A percentile compares a stretch with the other conserved stretches of the same genome.
phyloP scores from a whole-genome alignment of 768 basidiomycete genomes.

The Xerocomellus amylosporus region DNA sequence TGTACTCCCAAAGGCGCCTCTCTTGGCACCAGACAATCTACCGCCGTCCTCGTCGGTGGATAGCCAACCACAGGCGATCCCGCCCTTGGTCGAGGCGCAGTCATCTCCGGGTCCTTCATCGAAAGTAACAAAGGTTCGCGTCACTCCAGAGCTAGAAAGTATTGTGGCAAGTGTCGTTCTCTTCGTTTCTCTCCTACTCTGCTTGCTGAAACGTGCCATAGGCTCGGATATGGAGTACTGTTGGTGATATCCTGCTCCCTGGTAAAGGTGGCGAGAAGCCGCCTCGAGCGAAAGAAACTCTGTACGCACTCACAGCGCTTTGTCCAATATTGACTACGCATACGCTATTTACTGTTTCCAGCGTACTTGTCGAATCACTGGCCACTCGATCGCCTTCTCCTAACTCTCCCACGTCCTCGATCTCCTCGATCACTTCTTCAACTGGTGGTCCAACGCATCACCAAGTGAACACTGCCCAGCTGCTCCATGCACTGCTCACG shows the following conservation, averaged over 20 bases:
- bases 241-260: constrained; percentile 63
- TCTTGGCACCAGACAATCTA: neutral
- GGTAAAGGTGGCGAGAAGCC: constrained; percentile 44
- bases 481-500: constrained; percentile 58
- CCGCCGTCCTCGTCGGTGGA: neutral
- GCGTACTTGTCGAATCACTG: constrained; percentile 56
- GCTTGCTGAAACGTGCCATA: constrained; percentile 23
- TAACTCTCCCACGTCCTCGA: constrained; percentile 55
- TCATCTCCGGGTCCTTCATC: constrained; percentile 14
- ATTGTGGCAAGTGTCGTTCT: constrained; percentile 49
- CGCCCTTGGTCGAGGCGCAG: neutral
- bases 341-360: constrained; percentile 25
- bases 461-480: constrained; percentile 67
- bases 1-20: constrained; percentile 25
- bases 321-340: neutral
- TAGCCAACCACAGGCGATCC: constrained; percentile 3
- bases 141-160: constrained; percentile 63
- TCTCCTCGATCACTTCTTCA: constrained; percentile 43
- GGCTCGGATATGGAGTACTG: constrained; percentile 67
- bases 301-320: constrained; percentile 41
- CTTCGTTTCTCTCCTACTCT: neutral
- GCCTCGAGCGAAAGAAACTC: constrained; percentile 55
- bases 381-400: constrained; percentile 50
- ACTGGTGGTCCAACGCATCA: constrained; percentile 53
- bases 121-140: constrained; percentile 40